These are phyloP conservation scores for Cyclotella sp. DNA, from an alignment of 108 stramenopile species.

Conservation along the genomic window DNA sequence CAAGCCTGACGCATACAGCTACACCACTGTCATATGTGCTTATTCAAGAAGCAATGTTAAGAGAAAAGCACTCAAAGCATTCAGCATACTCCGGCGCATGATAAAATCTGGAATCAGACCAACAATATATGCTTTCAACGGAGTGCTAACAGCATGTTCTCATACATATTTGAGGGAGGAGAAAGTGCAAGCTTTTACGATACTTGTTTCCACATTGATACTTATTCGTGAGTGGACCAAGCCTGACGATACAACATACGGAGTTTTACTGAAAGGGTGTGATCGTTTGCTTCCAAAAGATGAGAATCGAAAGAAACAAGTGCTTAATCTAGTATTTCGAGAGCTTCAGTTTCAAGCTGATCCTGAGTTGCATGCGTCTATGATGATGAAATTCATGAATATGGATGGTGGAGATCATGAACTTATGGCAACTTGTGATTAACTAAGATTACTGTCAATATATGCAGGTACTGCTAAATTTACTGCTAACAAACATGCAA, in stretches of 20 bases:
- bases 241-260: slow-evolving; percentile 27
- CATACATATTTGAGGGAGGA: slow-evolving; percentile 23
- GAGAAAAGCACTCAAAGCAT: slow-evolving; percentile 38
- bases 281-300: slow-evolving; percentile 20
- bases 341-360: slow-evolving; percentile 3
- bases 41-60: slow-evolving; percentile 32
- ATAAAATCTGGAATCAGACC: slow-evolving; percentile 25
- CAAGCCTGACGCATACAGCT: slow-evolving; percentile 19
- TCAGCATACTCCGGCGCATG: slow-evolving; percentile 5
- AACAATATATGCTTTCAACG: slow-evolving; percentile 27
- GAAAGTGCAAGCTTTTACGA: slow-evolving; percentile 29
- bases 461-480: no score
- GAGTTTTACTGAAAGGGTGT: slow-evolving; percentile 22
- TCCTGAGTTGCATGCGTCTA: not conserved
- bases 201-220: slow-evolving; percentile 18
- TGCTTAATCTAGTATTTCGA: slow-evolving; percentile 7
- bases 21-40: slow-evolving; percentile 22
- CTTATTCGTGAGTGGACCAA: slow-evolving; percentile 18
- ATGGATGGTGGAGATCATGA: not conserved
- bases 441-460: no score
- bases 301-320: slow-evolving; percentile 14
- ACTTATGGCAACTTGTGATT: no score
- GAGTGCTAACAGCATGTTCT: slow-evolving; percentile 27
- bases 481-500: no score
- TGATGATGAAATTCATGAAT: not conserved